Conservation (phyloP, 305 asterid species). For the Fraxinus greggii region DNA sequence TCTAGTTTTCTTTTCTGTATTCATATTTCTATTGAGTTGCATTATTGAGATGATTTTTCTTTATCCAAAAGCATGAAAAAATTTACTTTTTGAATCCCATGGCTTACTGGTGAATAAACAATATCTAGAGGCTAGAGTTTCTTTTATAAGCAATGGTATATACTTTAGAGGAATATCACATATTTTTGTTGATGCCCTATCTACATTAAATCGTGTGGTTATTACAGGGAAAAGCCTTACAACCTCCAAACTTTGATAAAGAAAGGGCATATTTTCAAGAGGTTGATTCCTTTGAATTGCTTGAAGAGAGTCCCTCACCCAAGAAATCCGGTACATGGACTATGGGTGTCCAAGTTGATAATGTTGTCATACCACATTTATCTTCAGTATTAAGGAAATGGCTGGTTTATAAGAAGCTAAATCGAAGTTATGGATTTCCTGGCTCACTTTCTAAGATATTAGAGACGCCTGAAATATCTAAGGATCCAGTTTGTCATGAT, state of each 20-base stretch:
- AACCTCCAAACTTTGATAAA: constrained; percentile 59
- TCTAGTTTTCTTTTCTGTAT: background rate
- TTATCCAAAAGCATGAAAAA: background rate
- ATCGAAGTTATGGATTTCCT: constrained; percentile 46
- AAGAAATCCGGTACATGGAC: constrained; percentile 75
- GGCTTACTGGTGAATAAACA: constrained; percentile 9
- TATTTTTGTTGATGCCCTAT: constrained; percentile 3
- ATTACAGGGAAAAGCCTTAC: constrained; percentile 54
- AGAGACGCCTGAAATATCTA: constrained; percentile 54
- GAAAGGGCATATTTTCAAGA: constrained; percentile 83
- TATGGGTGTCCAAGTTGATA: constrained; percentile 43
- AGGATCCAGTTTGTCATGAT: constrained; percentile 31
- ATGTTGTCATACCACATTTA: constrained; percentile 49
- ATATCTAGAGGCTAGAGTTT: constrained; percentile 16
- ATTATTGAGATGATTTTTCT: background rate
- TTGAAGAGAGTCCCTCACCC: constrained; percentile 96
- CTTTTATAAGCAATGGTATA: background rate
- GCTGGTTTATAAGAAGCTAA: constrained; percentile 62
- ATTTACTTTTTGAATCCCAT: background rate
- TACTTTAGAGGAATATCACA: constrained; percentile 2
- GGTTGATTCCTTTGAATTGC: constrained; percentile 84
- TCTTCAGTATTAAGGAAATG: constrained; percentile 79
- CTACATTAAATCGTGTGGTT: constrained; percentile 21
- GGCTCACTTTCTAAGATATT: constrained; percentile 71
- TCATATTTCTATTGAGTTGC: constrained; percentile 6